Base-by-base conservation (phyloP, 257 asterid species). In the Plantago major region DNA sequence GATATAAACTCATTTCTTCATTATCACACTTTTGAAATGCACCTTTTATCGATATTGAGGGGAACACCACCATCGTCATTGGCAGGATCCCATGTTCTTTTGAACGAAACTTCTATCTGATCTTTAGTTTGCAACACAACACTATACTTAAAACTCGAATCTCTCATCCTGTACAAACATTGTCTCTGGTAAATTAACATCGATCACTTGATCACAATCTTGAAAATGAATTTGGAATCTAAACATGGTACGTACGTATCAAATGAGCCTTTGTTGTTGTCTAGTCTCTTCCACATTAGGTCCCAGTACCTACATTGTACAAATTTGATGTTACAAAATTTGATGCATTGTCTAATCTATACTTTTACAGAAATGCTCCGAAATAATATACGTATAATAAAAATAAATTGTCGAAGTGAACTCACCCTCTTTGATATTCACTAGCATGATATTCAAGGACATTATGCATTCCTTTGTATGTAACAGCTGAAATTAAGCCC, bases 31-130 rank as follows among this genome's bases (percentile, higher is more conserved):
- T 0, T 33, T 28, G n/a, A 58, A 18, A 43, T 22, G 16, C 51
- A 79, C 82, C 87, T 76, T 62, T 78, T 83, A 42, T 83, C 90
- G 11, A 80, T 67, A 61, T 76, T 80, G 48, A 83, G 76, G 42
- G 90, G 86, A 28, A 68, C 73, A 4, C 15, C 55, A 10, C 42
- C 56, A 46, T 46, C 40, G 9, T 66, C 70, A 15, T 19, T 38
- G 19, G 71, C 57, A 13, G 57, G 6, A 62, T 72, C 54, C 82
- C 90, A 85, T 5, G 67, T 79, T 65, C 40, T 85, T 9, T 73
- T 78, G 79, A 88, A 88, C 4, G 95, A 88, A 44, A 88, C 75
- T 63, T 88, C 96, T 14, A 83, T 61, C 67, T 78, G 79, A 28
- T 80, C 63, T 5, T 73, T 30, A 40, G 68, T 75, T 60, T 76